Evolutionary conservation across 306 rosid species (phyloP).

Genomic region (Erythrophleum fordii): DNA sequence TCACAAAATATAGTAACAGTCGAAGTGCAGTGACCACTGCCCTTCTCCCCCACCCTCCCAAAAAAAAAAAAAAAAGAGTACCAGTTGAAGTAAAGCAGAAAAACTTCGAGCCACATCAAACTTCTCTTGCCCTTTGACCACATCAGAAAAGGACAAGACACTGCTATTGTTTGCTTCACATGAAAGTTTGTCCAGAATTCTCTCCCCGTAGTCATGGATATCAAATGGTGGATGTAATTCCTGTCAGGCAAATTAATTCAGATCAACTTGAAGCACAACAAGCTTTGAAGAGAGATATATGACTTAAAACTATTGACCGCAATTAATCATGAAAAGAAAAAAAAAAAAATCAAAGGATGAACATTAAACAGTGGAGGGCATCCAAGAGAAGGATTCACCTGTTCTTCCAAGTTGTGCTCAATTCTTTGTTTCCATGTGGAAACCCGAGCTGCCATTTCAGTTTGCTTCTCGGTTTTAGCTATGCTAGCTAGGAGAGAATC

Average conservation of each 20-base stretch:
- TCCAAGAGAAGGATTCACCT: conserved; percentile 56
- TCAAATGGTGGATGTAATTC: conserved; percentile 84
- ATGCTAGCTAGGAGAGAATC: conserved; percentile 89
- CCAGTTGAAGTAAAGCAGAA: conserved; percentile 93
- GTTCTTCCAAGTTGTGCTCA: conserved; percentile 87
- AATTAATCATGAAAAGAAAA: not conserved
- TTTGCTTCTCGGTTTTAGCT: conserved; percentile 86
- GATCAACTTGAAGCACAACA: conserved; percentile 37
- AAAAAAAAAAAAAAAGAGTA: conserved; percentile 42
- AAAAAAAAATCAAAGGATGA: not conserved
- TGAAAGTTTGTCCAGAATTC: conserved; percentile 69
- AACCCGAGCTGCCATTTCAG: conserved; percentile 85
- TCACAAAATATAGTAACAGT: conserved; percentile 27
- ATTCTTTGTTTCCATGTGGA: conserved; percentile 91
- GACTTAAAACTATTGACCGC: not conserved
- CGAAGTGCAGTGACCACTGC: conserved; percentile 3
- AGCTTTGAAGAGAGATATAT: not conserved
- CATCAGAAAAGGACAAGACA: conserved; percentile 63
- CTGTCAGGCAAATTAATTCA: conserved; percentile 45
- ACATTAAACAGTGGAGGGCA: conserved; percentile 1
- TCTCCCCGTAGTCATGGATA: conserved; percentile 77
- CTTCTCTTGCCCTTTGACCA: conserved; percentile 74
- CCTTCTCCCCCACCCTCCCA: no score
- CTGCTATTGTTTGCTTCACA: conserved; percentile 50
- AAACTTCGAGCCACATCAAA: conserved; percentile 86